Evolutionary conservation across 1,139 yeast species (phyloP).

Genomic region (Suhomyces anneliseae): DNA sequence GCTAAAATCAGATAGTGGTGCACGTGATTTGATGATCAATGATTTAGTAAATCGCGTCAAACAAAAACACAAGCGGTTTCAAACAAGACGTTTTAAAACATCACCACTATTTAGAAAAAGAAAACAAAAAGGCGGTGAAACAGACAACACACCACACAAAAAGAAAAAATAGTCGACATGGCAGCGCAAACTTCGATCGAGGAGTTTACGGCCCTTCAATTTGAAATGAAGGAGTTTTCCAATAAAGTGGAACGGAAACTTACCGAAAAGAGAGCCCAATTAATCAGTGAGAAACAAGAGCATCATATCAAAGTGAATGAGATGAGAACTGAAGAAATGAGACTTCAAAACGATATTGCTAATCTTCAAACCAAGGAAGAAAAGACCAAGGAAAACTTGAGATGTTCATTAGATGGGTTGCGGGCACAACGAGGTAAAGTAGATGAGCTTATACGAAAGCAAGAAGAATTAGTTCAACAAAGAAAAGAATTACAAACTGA

Average conservation of each 20-base stretch:
- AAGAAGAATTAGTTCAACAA: slow-evolving; percentile 20
- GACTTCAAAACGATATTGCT: slow-evolving; percentile 25
- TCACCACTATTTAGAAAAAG: too few relatives aligned
- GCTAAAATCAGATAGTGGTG: neutral
- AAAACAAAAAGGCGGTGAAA: too few relatives aligned
- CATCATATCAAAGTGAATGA: slow-evolving; percentile 30
- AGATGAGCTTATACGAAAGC: slow-evolving; percentile 27
- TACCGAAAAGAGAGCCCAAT: slow-evolving; percentile 25
- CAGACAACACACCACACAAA: too few relatives aligned
- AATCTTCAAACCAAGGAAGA: slow-evolving; percentile 20
- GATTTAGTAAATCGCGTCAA: neutral
- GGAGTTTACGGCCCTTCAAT: slow-evolving; percentile 29
- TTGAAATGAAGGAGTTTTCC: slow-evolving; percentile 33
- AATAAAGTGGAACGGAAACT: slow-evolving; percentile 26
- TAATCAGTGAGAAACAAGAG: slow-evolving; percentile 31
- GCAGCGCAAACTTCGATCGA: slow-evolving; percentile 18
- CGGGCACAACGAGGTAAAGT: slow-evolving; percentile 20
- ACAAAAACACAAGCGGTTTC: neutral
- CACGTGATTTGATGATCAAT: neutral
- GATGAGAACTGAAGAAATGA: slow-evolving; percentile 27
- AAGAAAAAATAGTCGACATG: neutral
- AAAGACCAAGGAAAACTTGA: slow-evolving; percentile 23
- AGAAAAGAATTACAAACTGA: slow-evolving; percentile 27
- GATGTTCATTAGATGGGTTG: slow-evolving; percentile 18
- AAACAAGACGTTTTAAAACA: too few relatives aligned